phyloP scores from a whole-genome alignment of 345 rosid species.

The Gossypium herbaceum region DNA sequence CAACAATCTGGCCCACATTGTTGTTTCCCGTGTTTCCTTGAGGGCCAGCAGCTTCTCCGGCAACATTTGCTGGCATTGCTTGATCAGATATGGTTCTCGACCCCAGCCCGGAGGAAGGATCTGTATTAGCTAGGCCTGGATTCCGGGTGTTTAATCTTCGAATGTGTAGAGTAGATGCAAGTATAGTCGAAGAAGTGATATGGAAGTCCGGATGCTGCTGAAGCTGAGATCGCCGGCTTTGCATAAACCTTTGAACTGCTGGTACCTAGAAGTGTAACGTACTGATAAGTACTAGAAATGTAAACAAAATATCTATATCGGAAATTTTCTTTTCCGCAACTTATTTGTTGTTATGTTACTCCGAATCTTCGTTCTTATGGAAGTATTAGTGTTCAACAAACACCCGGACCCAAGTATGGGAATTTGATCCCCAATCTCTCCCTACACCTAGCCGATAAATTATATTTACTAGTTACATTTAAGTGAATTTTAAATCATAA shows the following conservation, averaged over 20 bases:
- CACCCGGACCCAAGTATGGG: background rate
- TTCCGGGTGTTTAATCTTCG: constrained; percentile 74
- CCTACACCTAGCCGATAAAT: background rate
- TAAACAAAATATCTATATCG: background rate
- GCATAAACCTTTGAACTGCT: constrained; percentile 84
- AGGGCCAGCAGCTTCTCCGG: constrained; percentile 26
- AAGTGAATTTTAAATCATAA: background rate
- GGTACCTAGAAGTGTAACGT: constrained; percentile 56
- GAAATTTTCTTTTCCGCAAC: background rate
- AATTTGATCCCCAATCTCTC: background rate
- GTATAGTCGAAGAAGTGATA: constrained; percentile 89
- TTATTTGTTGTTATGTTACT: background rate
- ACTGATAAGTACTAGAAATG: background rate
- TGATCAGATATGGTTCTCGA: constrained; percentile 48
- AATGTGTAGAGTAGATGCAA: constrained; percentile 92
- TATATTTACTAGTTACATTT: too few species aligned
- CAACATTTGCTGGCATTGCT: constrained; percentile 26
- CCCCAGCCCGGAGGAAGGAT: constrained; percentile 36
- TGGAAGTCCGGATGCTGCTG: constrained; percentile 93
- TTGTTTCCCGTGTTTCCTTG: constrained; percentile 31
- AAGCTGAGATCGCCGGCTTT: constrained; percentile 67
- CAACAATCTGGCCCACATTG: constrained; percentile 25
- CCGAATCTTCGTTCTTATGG: too few species aligned
- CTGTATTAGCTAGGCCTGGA: constrained; percentile 42
- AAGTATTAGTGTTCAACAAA: background rate